Base-by-base conservation (phyloP, 495 filamentous ascomycete genomes). In the Trichocladium uniseriatum region DNA sequence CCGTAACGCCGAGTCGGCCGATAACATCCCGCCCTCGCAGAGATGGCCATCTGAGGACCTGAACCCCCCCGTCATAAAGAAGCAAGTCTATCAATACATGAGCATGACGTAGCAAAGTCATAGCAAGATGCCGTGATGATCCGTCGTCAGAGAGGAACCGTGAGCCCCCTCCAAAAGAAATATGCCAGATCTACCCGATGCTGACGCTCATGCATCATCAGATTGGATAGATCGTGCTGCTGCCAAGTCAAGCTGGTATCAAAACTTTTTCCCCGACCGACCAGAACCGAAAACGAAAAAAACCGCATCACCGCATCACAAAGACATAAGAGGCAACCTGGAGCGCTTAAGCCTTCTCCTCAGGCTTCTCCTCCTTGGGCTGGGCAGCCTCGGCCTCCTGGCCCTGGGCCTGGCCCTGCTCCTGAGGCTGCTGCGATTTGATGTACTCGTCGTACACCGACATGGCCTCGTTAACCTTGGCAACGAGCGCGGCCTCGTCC, bases 401-500 rank as follows among this genome's bases (percentile, higher is more conserved):
- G 20, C 38, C 35, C 3, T 31, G 24, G 18, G 32, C 42, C 28
- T 34, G 42, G 16, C 28, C 40, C 38, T 49, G 39, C 19, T 20
- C 45, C 20, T 43, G 20, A n/a, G 22, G 50, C 43, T 53, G 40
- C 62, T 84, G 81, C 66, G 79, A 83, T 79, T 96, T 96, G 68
- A 96, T 82, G 63, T 99, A 99, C 66, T 97, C 94, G 59, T 99
- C 87, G 67, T 96, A 99, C 52, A 99, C 92, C 52, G 76, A 86
- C 62, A 99, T 81, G 49, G 92, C 92, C 73, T 99, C 92, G 52
- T 91, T 84, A 44, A 99, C 92, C 82, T 99, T 99, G 62, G 82
- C 79, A 58, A 84, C 82, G 44, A 99, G 83, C 69, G 89, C 87
- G 45, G 76, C 75, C 8, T 95, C 87, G 65, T 99, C 90, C 62